Evolutionary conservation across 495 filamentous ascomycete species (phyloP).

Genomic region (Penicillium ucsense): DNA sequence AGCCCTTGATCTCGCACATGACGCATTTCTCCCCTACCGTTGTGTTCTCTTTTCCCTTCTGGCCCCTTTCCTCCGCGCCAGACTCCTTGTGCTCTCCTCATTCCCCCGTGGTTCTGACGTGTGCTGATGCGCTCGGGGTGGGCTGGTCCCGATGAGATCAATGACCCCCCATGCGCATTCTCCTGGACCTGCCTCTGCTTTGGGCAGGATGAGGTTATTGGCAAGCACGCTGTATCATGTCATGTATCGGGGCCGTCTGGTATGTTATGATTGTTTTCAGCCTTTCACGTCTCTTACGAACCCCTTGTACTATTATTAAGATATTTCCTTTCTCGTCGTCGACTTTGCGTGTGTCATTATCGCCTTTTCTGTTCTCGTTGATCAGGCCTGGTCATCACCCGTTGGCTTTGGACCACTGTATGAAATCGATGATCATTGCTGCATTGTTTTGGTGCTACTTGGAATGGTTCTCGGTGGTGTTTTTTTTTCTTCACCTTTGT

Average conservation of each 20-base stretch:
- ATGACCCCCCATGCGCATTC: conserved; percentile 2
- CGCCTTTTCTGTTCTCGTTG: too few relatives aligned
- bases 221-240: conserved; percentile 5
- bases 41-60: neutral
- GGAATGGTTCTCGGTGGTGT: too few relatives aligned
- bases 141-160: conserved; percentile 1
- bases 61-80: conserved; percentile 1
- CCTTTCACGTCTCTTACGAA: conserved; percentile 20
- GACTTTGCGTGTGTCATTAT: too few relatives aligned
- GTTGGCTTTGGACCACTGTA: too few relatives aligned
- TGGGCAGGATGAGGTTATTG: neutral
- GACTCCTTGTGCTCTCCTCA: neutral
- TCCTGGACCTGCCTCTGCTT: conserved; percentile 1
- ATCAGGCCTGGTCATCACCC: too few relatives aligned
- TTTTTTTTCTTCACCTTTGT: too few relatives aligned
- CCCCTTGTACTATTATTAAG: conserved; percentile 14
- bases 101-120: conserved; percentile 8
- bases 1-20: conserved; percentile 6
- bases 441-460: too few relatives aligned
- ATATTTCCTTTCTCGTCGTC: too few relatives aligned
- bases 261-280: conserved; percentile 11
- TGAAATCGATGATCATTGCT: too few relatives aligned
- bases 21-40: conserved; percentile 6
- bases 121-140: conserved; percentile 9
- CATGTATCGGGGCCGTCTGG: conserved; percentile 10